phyloP scores from a whole-genome alignment of 495 filamentous ascomycete genomes.

The Pyrenopolyporus hunteri region DNA sequence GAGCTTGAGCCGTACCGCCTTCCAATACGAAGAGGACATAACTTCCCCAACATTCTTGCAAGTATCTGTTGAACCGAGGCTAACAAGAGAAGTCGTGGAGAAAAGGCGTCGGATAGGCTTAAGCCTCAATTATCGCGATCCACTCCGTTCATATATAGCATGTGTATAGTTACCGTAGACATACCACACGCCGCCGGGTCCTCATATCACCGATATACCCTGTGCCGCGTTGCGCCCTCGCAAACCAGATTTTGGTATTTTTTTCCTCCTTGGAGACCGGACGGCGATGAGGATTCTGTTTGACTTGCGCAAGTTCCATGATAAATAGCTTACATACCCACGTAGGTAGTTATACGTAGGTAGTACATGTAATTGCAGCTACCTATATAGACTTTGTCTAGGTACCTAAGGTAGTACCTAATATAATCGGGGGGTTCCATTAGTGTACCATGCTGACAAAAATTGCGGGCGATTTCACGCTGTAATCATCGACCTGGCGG shows the following conservation, averaged over 20 bases:
- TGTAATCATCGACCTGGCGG: slow-evolving; percentile 19
- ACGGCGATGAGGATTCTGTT: too few species aligned
- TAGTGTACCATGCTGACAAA: slow-evolving; percentile 27
- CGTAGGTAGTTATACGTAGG: background rate
- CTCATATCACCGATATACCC: too few species aligned
- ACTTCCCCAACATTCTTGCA: background rate
- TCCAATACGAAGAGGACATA: background rate
- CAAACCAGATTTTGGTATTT: too few species aligned
- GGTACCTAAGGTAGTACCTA: background rate
- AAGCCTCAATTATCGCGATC: slow-evolving; percentile 1
- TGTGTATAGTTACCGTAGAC: too few species aligned
- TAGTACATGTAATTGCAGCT: too few species aligned
- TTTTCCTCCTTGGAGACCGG: too few species aligned
- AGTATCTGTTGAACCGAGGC: background rate
- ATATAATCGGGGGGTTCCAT: slow-evolving; percentile 10
- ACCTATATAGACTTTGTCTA: slow-evolving; percentile 1
- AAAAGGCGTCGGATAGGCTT: background rate
- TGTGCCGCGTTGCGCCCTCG: too few species aligned
- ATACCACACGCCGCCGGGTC: too few species aligned
- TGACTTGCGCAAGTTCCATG: too few species aligned
- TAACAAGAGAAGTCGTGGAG: background rate
- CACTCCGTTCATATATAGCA: background rate
- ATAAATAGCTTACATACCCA: too few species aligned
- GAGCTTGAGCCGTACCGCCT: background rate
- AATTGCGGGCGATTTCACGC: slow-evolving; percentile 14